Evolutionary conservation across 2,329 filamentous ascomycete species (phyloP).

Genomic region (Colletotrichum gloeosporioides): DNA sequence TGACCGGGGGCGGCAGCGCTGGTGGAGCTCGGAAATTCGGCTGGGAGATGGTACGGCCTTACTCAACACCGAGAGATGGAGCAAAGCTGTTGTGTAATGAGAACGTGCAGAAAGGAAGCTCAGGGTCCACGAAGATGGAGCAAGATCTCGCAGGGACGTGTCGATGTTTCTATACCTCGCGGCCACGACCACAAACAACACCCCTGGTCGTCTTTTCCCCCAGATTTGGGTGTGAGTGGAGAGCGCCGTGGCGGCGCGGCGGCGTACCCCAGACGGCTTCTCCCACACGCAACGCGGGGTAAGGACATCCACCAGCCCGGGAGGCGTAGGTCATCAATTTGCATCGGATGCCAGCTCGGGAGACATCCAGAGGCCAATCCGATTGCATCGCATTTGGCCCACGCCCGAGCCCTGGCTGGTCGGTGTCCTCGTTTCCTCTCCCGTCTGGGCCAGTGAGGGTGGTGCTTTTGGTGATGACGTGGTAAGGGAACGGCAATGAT

Average conservation of each 20-base stretch:
- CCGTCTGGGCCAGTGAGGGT: background rate
- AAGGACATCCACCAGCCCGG: constrained; percentile 1
- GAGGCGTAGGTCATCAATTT: background rate
- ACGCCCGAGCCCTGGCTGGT: background rate
- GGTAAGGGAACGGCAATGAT: background rate
- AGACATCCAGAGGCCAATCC: background rate
- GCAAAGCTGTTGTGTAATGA: background rate
- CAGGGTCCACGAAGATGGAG: background rate
- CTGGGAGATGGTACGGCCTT: background rate
- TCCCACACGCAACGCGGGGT: constrained; percentile 13
- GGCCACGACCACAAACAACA: background rate
- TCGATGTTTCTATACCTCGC: background rate
- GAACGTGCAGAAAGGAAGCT: background rate
- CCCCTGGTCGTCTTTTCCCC: background rate
- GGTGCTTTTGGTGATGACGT: background rate
- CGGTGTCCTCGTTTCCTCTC: background rate
- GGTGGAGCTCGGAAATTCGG: background rate
- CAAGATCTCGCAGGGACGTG: background rate
- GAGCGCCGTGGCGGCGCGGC: background rate
- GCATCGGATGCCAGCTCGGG: constrained; percentile 7
- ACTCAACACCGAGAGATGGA: background rate
- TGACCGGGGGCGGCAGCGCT: background rate
- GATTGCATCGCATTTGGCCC: background rate
- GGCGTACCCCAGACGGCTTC: constrained; percentile 6
- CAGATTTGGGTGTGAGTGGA: background rate